These are phyloP conservation scores for Licmophora abbreviata DNA, from an alignment of 108 stramenopile species.

Conservation along the genomic window DNA sequence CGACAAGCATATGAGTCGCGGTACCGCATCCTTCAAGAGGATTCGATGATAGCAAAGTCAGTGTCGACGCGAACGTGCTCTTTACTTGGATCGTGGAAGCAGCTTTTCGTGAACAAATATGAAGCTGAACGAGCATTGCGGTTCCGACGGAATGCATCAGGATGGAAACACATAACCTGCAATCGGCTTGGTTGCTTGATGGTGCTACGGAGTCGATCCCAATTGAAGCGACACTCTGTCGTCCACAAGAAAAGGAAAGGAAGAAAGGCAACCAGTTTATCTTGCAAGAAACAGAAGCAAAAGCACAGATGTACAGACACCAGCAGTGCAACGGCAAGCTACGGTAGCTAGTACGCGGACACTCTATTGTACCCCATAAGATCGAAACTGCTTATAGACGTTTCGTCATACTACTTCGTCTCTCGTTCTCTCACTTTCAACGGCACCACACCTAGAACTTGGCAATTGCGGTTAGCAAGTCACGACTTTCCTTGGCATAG, in stretches of 20 bases:
- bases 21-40: slow-evolving; percentile 3
- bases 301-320: not conserved
- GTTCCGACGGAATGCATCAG: slow-evolving; percentile 1
- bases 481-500: slow-evolving; percentile 67
- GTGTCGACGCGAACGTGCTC: not conserved
- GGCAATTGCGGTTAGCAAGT: slow-evolving; percentile 58
- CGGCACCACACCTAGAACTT: not conserved
- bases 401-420: not conserved
- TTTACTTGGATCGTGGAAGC: slow-evolving; percentile 5
- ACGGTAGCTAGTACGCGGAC: too few species aligned
- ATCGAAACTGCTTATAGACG: not conserved
- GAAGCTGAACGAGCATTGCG: slow-evolving; percentile 1
- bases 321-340: not conserved
- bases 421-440: not conserved
- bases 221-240: not conserved
- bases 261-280: too few species aligned
- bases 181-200: slow-evolving; percentile 5
- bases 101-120: slow-evolving; percentile 8
- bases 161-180: slow-evolving; percentile 6
- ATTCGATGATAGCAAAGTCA: not conserved
- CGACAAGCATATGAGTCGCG: not conserved
- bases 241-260: slow-evolving; percentile 1
- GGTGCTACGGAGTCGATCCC: not conserved
- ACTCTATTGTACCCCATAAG: not conserved
- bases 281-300: not conserved